A percentile compares a stretch with the other conserved stretches of the same genome.
Conservation (phyloP, 2,329 filamentous ascomycete genomes). For the Paracoccidioides brasiliensis region DNA sequence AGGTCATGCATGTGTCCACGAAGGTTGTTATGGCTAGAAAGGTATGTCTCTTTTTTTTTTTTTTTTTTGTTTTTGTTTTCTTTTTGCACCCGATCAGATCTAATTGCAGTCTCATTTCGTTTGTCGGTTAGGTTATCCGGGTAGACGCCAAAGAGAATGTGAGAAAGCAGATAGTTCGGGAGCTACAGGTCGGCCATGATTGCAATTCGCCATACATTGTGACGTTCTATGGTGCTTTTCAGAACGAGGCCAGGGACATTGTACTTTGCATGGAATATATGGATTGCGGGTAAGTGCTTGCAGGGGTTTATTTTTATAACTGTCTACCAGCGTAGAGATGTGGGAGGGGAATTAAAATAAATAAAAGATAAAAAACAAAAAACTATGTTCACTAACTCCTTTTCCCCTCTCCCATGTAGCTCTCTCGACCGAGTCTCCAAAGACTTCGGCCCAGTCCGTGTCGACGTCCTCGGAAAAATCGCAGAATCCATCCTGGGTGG, state of each 20-base stretch:
- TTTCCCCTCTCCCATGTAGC: slow-evolving; percentile 34
- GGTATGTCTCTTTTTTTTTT: slow-evolving; percentile 39
- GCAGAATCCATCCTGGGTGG: slow-evolving; percentile 89
- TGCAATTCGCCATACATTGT: slow-evolving; percentile 97
- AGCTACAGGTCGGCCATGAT: slow-evolving; percentile 96
- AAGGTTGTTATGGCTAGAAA: slow-evolving; percentile 97
- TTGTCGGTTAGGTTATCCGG: slow-evolving; percentile 63
- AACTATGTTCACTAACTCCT: not conserved
- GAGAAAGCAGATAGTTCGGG: slow-evolving; percentile 89
- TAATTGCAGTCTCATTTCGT: not conserved
- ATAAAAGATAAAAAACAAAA: not conserved
- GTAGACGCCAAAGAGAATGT: slow-evolving; percentile 97
- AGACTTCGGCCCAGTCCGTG: slow-evolving; percentile 85
- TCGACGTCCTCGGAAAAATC: slow-evolving; percentile 95
- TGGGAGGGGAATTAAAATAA: not conserved
- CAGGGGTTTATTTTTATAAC: not conserved
- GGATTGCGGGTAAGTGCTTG: slow-evolving; percentile 74
- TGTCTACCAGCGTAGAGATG: not conserved
- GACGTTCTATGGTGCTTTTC: slow-evolving; percentile 92
- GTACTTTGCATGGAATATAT: slow-evolving; percentile 99
- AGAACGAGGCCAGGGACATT: slow-evolving; percentile 93
- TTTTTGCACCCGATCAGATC: not conserved
- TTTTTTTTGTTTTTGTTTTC: slow-evolving; percentile 1
- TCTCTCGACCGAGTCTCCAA: slow-evolving; percentile 87
- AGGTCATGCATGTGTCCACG: slow-evolving; percentile 87